These are phyloP conservation scores for Chenopodium suecicum DNA, from an alignment of 148 eudicot genomes.

Conservation along the genomic window DNA sequence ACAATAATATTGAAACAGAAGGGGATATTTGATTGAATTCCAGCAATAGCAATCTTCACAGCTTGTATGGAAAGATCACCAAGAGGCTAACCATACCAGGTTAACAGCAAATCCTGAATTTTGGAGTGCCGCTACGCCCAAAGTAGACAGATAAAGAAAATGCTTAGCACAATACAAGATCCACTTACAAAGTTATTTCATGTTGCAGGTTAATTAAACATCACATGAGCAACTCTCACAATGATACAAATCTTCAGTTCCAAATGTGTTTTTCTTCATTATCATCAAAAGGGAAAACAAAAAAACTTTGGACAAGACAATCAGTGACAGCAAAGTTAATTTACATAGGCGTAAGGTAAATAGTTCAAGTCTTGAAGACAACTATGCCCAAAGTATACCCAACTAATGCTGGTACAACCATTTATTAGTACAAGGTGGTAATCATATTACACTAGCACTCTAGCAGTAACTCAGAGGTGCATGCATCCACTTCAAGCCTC, in stretches of 20 bases:
- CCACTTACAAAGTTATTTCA: not conserved
- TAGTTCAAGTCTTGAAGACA: constrained; percentile 1
- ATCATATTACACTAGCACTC: not conserved
- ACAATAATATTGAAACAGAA: too few species aligned
- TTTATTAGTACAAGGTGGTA: constrained; percentile 18
- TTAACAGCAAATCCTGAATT: too few species aligned
- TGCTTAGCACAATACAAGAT: too few species aligned
- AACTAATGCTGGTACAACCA: not conserved
- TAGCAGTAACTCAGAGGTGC: not conserved
- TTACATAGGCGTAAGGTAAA: constrained; percentile 8
- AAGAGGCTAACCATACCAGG: too few species aligned
- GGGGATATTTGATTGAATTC: too few species aligned
- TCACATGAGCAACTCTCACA: not conserved
- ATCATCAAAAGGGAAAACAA: not conserved
- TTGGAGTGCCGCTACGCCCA: too few species aligned
- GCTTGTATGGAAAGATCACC: too few species aligned
- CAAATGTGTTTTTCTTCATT: constrained; percentile 6
- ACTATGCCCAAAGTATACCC: not conserved
- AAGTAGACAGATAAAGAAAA: too few species aligned
- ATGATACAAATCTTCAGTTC: not conserved
- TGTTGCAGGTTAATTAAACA: not conserved
- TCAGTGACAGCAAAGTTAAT: not conserved
- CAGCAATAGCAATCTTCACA: too few species aligned
- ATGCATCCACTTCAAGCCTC: constrained; percentile 41
- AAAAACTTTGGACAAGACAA: not conserved